phyloP scores from a whole-genome alignment of 2,329 filamentous ascomycete species.

The Emmonsia crescens region DNA sequence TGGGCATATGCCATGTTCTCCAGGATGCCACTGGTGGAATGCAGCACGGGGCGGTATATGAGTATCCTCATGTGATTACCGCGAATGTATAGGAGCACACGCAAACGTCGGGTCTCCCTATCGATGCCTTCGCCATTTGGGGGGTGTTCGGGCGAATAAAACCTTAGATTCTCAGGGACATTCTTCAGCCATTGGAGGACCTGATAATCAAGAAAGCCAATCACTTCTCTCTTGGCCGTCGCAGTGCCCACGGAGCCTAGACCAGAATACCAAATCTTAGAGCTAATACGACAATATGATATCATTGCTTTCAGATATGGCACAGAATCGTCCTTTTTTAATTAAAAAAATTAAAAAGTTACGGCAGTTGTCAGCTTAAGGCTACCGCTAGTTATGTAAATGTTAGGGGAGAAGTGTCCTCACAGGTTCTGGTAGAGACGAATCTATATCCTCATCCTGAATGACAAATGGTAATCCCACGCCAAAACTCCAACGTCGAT shows the following conservation, averaged over 20 bases:
- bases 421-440: constrained; percentile 67
- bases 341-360: too few relatives aligned
- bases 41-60: constrained; percentile 77
- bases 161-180: constrained; percentile 53
- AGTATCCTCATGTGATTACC: constrained; percentile 85
- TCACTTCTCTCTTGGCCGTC: constrained; percentile 60
- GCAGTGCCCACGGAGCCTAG: constrained; percentile 56
- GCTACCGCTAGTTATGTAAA: background rate
- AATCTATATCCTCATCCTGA: constrained; percentile 77
- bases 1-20: constrained; percentile 63
- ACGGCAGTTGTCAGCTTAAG: constrained; percentile 12
- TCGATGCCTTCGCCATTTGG: constrained; percentile 40
- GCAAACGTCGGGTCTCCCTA: constrained; percentile 60
- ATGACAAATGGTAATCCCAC: constrained; percentile 78
- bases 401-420: constrained; percentile 12
- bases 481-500: constrained; percentile 81
- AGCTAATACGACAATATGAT: constrained; percentile 67
- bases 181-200: constrained; percentile 77
- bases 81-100: constrained; percentile 74
- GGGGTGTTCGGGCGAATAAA: constrained; percentile 47
- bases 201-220: constrained; percentile 71
- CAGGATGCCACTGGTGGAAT: constrained; percentile 73
- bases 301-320: constrained; percentile 80
- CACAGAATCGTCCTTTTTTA: constrained; percentile 31
- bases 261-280: constrained; percentile 77